Base-by-base conservation (phyloP, 2,329 filamentous ascomycete genomes). In the Bipolaris bicolor region DNA sequence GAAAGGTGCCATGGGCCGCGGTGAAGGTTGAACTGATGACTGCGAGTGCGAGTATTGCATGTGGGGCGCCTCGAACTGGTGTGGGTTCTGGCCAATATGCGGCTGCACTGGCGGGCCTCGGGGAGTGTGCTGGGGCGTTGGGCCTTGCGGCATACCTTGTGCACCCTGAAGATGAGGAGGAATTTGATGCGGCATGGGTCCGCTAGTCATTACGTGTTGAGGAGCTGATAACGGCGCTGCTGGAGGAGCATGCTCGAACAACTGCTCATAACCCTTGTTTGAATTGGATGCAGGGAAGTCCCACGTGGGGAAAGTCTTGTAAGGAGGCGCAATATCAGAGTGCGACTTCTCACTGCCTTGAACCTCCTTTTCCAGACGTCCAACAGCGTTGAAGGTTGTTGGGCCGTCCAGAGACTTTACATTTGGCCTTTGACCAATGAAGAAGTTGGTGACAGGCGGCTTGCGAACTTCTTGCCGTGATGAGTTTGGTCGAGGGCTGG, bases 271-370 rank as follows among this genome's bases (percentile, higher is more conserved):
- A 0, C 86, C 90, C 69, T 90, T 91, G 63, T 96, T 90, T 41
- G 85, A 82, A 63, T 91, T 89, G 18, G 88, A 87, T 47, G 86
- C 80, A 22, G 87, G 78, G 58, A 88, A 86, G 59, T 90, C 88
- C 94, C 95, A 99, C 0, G 89, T 93, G 0, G 92, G 92, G 10
- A 83, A 81, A 1, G 95, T 98, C 67, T 92, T 89, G 76, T 89
- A 97, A 3, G 94, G 88, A 26, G 90, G 89, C 36, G 90, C 89
- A 51, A 97, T 85, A n/a, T 92, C 92, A 45, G 88, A 96, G 56
- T 84, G 83, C 3, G 78, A 76, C 53, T 81, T 79, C 47, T 83
- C 80, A 41, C 80, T 76, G 15, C 75, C 75, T n/a, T 81, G 76
- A 1, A 61, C 77, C 59, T 86, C 84, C 74, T 91, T 92, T 73